A percentile compares a stretch with the other conserved stretches of the same genome.
Conservation (phyloP, 2,329 filamentous ascomycete species). For the Aspergillus vadensis region DNA sequence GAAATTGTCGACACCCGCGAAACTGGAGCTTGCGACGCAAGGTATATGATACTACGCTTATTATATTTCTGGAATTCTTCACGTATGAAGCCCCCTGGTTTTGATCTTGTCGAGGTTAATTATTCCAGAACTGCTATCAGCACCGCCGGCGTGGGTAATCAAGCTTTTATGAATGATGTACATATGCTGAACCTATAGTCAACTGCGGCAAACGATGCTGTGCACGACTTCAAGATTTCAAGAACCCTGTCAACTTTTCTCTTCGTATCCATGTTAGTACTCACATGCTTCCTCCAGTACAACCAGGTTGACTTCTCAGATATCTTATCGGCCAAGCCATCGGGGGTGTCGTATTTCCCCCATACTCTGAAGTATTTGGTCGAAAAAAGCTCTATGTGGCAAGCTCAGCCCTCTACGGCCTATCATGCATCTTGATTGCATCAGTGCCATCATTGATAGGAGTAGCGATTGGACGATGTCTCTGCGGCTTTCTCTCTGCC, state of each 20-base stretch:
- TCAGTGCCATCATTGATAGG: slow-evolving; percentile 38
- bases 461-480: slow-evolving; percentile 46
- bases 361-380: slow-evolving; percentile 43
- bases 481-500: slow-evolving; percentile 50
- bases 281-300: neutral
- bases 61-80: slow-evolving; percentile 37
- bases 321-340: slow-evolving; percentile 39
- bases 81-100: slow-evolving; percentile 27
- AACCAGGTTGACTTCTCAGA: slow-evolving; percentile 17
- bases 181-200: slow-evolving; percentile 25
- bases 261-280: slow-evolving; percentile 27
- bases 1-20: slow-evolving; percentile 34
- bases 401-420: slow-evolving; percentile 31
- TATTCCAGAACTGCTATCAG: slow-evolving; percentile 37
- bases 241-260: slow-evolving; percentile 33
- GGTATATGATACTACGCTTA: slow-evolving; percentile 29
- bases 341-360: slow-evolving; percentile 39
- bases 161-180: neutral
- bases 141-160: slow-evolving; percentile 35
- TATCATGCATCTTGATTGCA: slow-evolving; percentile 43
- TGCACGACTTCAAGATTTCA: slow-evolving; percentile 28
- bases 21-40: slow-evolving; percentile 35
- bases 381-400: slow-evolving; percentile 40
- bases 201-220: slow-evolving; percentile 31
- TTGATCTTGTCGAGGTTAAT: neutral